Base-by-base conservation (phyloP, 768 basidiomycete species). In the Lactarius akahatsu region DNA sequence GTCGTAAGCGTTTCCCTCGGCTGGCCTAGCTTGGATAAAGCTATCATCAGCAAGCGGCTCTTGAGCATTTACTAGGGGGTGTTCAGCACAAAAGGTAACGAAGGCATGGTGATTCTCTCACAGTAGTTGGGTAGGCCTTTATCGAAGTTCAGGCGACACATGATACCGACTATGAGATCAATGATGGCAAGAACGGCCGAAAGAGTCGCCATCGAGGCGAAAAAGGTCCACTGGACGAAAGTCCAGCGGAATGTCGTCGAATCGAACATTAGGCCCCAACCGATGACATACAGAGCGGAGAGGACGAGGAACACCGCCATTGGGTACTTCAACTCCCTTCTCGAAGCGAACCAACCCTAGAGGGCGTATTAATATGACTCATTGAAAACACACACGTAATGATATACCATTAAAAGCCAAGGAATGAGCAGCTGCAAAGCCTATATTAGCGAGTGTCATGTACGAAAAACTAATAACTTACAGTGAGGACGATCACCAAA, bases 331-430 rank as follows among this genome's bases (percentile, higher is more conserved):
- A 81, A 77, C 76, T 94, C 91, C 59, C 80, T 82, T 45, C 91
- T 87, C 59, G 89, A 85, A 40, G 86, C 83, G 71, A 89, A 84
- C 91, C 91, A 94, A 20, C 91, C 91, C 85, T 88, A 62, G 32
- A 62, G 43, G 55, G 5, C 8, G 62, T 30, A 52, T 70, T 20
- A 67, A n/a, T 32, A 59, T 5, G 18, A 9, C 26, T 34, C 57
- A 30, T 18, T 40, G 26, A 50, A 57, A 34, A 56, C 59, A 4
- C 60, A 6, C 4, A 60, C 2, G 41, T 36, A 32, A 64, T 58
- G 18, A 38, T 80, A 68, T 74, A 86, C 87, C 67, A 80, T 77
- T 70, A 82, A 80, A 67, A 92, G 76, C 91, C 91, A 93, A 4
- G 89, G 87, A 61, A 90, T 69, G 60, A 90, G 75, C 20, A 90